These are phyloP conservation scores for Microthyrium microscopicum DNA, from an alignment of 2,329 filamentous ascomycete species.

Conservation along the genomic window DNA sequence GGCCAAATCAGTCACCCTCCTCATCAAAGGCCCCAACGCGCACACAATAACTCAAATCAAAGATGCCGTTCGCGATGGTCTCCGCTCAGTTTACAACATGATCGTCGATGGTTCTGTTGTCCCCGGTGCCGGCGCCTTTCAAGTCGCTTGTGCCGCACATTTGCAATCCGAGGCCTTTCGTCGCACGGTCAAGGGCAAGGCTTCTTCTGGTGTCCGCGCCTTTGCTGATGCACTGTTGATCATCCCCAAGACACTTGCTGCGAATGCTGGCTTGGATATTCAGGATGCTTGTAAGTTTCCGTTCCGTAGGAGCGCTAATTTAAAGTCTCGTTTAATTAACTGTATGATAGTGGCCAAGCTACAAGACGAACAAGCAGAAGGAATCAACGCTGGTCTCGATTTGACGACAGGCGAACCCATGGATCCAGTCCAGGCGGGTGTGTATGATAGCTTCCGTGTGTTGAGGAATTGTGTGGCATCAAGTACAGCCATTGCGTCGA, in stretches of 20 bases:
- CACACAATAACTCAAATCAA: slow-evolving; percentile 96
- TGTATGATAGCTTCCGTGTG: slow-evolving; percentile 93
- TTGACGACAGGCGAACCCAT: slow-evolving; percentile 78
- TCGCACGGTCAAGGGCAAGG: slow-evolving; percentile 92
- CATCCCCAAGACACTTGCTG: slow-evolving; percentile 93
- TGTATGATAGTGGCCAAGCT: slow-evolving; percentile 53
- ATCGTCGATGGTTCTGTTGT: slow-evolving; percentile 97
- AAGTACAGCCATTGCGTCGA: slow-evolving; percentile 86
- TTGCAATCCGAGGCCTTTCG: slow-evolving; percentile 73
- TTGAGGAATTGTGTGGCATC: slow-evolving; percentile 86
- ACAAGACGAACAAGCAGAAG: slow-evolving; percentile 72
- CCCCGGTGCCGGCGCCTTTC: slow-evolving; percentile 87
- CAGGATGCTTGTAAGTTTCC: slow-evolving; percentile 69
- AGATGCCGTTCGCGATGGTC: slow-evolving; percentile 85
- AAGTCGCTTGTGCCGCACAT: slow-evolving; percentile 79
- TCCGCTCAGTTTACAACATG: slow-evolving; percentile 97
- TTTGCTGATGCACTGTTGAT: slow-evolving; percentile 90
- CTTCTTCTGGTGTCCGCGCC: slow-evolving; percentile 85
- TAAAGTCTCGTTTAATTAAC: slow-evolving; percentile 12
- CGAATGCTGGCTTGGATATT: slow-evolving; percentile 90
- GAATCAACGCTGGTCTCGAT: slow-evolving; percentile 74
- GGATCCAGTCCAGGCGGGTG: slow-evolving; percentile 82
- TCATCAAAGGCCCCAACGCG: slow-evolving; percentile 95
- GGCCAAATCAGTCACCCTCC: slow-evolving; percentile 87
- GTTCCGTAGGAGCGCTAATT: neutral